Evolutionary conservation across 306 rosid species (phyloP), one percentile per base, ranked within the genome.

Genomic region (Urtica urens): DNA sequence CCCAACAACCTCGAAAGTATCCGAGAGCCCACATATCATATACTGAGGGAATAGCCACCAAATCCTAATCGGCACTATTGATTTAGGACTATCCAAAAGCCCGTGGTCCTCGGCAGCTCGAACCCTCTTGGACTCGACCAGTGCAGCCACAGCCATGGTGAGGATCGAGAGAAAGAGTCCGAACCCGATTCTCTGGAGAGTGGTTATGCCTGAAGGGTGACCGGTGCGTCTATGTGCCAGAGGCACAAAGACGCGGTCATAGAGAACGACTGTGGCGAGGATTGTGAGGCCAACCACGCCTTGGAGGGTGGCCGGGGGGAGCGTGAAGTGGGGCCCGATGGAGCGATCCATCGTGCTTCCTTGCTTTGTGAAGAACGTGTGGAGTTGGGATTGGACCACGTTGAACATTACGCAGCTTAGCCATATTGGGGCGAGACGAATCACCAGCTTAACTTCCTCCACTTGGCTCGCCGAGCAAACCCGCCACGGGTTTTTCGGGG

Each of bases 21-120:
- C 83, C 1, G 96, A 65, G 1, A 77, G 15, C 0, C 96, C 90
- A 3, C 74, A 72, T 1, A 86, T 51, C 55, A 70, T 33, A 63
- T 74, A 86, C 4, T 82, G 96, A 51, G 96, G 96, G 27, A 86
- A 70, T 14, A 86, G 7, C 96, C 96, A 86, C 93, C 93, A 82
- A 20, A 38, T 33, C 23, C 7, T 57, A 59, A 78, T 76, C 2
- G 93, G 93, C 0, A 81, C n/a, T 0, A 64, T 26, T 10, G 68
- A 71, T 43, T 65, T 76, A 0, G 83, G 81, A 24, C 56, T 41
- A 49, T 82, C 93, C 3, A 71, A 18, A 43, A 82, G 71, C 3
- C 61, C 61, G 16, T 72, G 15, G 0, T 55, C 52, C 31, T 25
- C 63, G 0, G 93, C 86, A 8, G 72, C 59, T 5, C 47, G 7